Evolutionary conservation across 192 early-diverging fungal genomes (phyloP), one percentile per base, ranked within the genome.

Genomic region (Piromyces sp.): DNA sequence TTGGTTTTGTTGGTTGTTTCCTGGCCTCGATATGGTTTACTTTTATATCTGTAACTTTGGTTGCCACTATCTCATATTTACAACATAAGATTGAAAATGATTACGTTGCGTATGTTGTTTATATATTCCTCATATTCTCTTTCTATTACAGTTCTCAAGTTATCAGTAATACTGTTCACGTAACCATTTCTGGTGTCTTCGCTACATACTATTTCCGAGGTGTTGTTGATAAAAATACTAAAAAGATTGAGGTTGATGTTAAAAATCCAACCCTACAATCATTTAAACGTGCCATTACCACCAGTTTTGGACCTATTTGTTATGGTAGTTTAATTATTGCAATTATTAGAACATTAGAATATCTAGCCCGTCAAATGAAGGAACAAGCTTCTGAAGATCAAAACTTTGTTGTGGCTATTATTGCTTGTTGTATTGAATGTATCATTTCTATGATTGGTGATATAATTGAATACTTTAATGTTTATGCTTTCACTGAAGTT

Each of bases 401-500:
- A n/a, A n/a, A n/a, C n/a, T n/a, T n/a, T 68, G 1, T 28, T 11
- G 0, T 82, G 30, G 87, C 86, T 19, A 89, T 97, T 83, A 81
- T 94, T 28, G 87, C 90, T 3, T 91, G 90, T 82, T 96, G 95
- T 84, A 85, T 93, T 13, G 85, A 89, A 36, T 97, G 96, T 82
- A 89, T 94, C 79, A 87, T 97, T 16, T 87, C 87, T 0, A 92
- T 90, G 83, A 89, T 96, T 78, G 90, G 95, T 82, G 93, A 90
- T 78, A 84, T 97, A 30, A 87, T 96, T 83, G 92, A 93, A 87
- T 89, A 89, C 86, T 68, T 68, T 82, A 95, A 91, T 86, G 90
- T 91, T 82, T 99, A 96, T 87, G 96, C 97, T 0, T 98, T 95
- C 85, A 92, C 94, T 17, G 92, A 96, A 82, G 94, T 99, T 13